Percentiles rank a stretch among this genome's conserved stretches.
Evolutionary conservation across 192 early-diverging fungal genomes (phyloP).

Genomic region (Rhizophagus clarus): DNA sequence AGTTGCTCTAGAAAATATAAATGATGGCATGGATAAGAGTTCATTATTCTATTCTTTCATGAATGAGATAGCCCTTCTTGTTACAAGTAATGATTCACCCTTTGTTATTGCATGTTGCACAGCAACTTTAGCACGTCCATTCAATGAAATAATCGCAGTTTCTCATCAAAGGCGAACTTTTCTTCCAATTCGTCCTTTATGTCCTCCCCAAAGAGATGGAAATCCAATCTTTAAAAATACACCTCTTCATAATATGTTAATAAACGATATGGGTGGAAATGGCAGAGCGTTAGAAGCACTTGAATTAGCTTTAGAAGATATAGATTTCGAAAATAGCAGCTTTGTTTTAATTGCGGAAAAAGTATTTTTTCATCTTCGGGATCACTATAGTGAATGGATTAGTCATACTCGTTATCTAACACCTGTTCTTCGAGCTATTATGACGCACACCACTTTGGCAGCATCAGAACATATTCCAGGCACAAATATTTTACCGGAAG

Average conservation of each 20-base stretch:
- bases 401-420: background rate
- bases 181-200: background rate
- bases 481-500: conserved; percentile 12
- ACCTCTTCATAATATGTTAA: background rate
- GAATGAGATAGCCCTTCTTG: background rate
- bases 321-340: conserved; percentile 2
- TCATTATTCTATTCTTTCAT: conserved; percentile 12
- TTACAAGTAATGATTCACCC: no score
- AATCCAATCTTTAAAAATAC: background rate
- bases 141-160: background rate
- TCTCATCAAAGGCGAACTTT: conserved; percentile 16
- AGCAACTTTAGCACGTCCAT: conserved; percentile 11
- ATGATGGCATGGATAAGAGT: background rate
- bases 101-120: conserved; percentile 17
- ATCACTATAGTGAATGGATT: background rate
- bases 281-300: conserved; percentile 2
- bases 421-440: background rate
- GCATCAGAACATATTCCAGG: background rate
- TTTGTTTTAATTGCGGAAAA: background rate
- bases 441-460: background rate
- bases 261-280: conserved; percentile 25
- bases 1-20: background rate
- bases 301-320: background rate
- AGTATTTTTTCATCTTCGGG: background rate
- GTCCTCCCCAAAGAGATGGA: background rate